Evolutionary conservation across 1,284 basidiomycete genomes (phyloP).

Genomic region (Malassezia pachydermatis): DNA sequence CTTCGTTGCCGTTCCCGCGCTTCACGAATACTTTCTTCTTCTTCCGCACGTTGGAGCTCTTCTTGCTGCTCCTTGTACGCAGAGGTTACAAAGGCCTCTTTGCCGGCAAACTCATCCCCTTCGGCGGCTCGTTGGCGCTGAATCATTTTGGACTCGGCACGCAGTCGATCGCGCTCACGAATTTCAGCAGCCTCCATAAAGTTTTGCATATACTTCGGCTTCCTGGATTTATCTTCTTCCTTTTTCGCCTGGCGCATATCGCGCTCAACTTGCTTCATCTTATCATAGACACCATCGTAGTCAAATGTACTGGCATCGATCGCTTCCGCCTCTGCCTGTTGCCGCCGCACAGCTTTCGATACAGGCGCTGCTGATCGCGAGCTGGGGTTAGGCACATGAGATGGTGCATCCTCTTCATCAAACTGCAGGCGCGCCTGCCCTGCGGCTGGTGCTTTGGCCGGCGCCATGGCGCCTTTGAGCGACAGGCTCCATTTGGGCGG

Average conservation of each 20-base stretch:
- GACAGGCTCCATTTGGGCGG: no score
- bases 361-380: slow-evolving; percentile 18
- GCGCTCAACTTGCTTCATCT: slow-evolving; percentile 77
- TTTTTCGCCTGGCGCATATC: slow-evolving; percentile 52
- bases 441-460: background rate
- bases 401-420: background rate
- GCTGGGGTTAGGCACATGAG: background rate
- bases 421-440: background rate
- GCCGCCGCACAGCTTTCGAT: slow-evolving; percentile 24
- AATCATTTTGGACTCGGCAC: slow-evolving; percentile 96
- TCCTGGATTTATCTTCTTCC: slow-evolving; percentile 56
- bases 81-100: slow-evolving; percentile 91
- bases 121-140: slow-evolving; percentile 82
- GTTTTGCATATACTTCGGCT: slow-evolving; percentile 87
- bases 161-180: slow-evolving; percentile 72
- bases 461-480: background rate
- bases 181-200: slow-evolving; percentile 75
- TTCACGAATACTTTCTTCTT: slow-evolving; percentile 63
- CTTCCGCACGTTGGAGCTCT: slow-evolving; percentile 70
- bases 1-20: slow-evolving; percentile 66
- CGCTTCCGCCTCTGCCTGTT: slow-evolving; percentile 57
- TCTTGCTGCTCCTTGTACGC: slow-evolving; percentile 95
- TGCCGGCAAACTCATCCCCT: slow-evolving; percentile 86
- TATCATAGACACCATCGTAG: slow-evolving; percentile 93
- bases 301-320: slow-evolving; percentile 78